Evolutionary conservation across 1,284 basidiomycete species (phyloP).

Genomic region (Moniliella sp.): DNA sequence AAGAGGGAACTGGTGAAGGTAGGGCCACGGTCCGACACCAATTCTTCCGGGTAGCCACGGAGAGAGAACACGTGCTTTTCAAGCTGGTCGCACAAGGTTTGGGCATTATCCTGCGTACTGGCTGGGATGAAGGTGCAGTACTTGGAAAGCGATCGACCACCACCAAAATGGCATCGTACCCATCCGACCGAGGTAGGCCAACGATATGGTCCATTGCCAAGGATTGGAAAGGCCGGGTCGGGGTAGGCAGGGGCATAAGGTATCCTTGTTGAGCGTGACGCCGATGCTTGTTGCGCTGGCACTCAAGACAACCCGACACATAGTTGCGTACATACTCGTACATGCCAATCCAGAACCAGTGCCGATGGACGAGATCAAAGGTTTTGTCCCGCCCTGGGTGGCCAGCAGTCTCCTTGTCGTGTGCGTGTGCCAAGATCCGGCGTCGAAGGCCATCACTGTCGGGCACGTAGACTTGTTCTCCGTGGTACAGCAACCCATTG

Average conservation of each 20-base stretch:
- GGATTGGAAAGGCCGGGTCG: slow-evolving; percentile 34
- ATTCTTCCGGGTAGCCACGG: slow-evolving; percentile 30
- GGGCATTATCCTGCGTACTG: slow-evolving; percentile 27
- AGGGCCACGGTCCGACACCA: slow-evolving; percentile 35
- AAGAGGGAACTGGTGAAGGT: slow-evolving; percentile 31
- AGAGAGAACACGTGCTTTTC: slow-evolving; percentile 25
- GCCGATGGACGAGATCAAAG: slow-evolving; percentile 10
- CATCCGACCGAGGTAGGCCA: too few relatives aligned
- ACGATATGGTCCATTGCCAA: slow-evolving; percentile 40
- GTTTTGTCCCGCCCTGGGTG: slow-evolving; percentile 1
- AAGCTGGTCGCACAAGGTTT: slow-evolving; percentile 11
- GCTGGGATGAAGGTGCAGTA: slow-evolving; percentile 41
- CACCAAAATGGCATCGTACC: slow-evolving; percentile 8
- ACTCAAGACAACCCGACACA: too few relatives aligned
- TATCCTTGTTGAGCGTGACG: too few relatives aligned
- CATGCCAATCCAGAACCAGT: slow-evolving; percentile 36
- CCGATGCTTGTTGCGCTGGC: too few relatives aligned
- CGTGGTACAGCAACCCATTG: background rate
- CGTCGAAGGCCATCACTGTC: background rate
- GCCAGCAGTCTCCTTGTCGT: slow-evolving; percentile 1
- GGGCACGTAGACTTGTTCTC: slow-evolving; percentile 1
- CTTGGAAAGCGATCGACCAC: slow-evolving; percentile 36
- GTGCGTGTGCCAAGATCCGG: background rate
- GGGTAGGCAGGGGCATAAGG: slow-evolving; percentile 33
- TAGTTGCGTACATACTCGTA: slow-evolving; percentile 29